Evolutionary conservation across 1,284 basidiomycete species (phyloP), one percentile per base, ranked within the genome.

Genomic region (Pseudozyma sp.): DNA sequence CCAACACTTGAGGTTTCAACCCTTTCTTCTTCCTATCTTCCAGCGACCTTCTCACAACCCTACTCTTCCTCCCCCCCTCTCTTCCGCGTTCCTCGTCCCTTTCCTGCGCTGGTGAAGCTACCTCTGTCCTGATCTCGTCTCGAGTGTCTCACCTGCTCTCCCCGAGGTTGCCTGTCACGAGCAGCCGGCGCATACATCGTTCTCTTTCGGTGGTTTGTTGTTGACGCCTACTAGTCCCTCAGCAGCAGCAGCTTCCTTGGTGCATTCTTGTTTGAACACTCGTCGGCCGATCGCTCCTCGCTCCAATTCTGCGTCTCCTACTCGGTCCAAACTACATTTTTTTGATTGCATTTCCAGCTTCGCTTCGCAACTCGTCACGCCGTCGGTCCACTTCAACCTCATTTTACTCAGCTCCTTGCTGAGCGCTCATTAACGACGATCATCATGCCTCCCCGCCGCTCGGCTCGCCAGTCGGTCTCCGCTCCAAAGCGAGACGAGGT

Each of bases 401-500:
- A 40, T 13, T 16, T 16, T 24, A 16, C 37, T 37, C 11, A 9
- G 9, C n/a, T 16, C 19, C 35, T 30, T 8, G 9, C 34, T 47
- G 34, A 16, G 16, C 16, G 13, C 31, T 33, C 3, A 13, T n/a
- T 16, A 4, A 30, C 14, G 34, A 6, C 14, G 24, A 24, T 24
- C 48, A 40, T n/a, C 17, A 69, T 69, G 67, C 67, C 61, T n/a
- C 67, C 67, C 17, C 67, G 67, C 58, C 67, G 61, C 30, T 69
- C 67, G 14, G 11, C 56, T 33, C 67, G 67, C 17, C 60, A 46
- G 48, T 69, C 61, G 61, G 56, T 52, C 7, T 55, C 40, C 10
- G 44, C 49, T 9, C 19, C 53, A 7, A 60, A 46, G 30, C 24
- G 31, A 7, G 53, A 61, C 16, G 60, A 64, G 11, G 47, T 54